Evolutionary conservation across 2,329 filamentous ascomycete species (phyloP).

Genomic region (Cryphonectria japonica): DNA sequence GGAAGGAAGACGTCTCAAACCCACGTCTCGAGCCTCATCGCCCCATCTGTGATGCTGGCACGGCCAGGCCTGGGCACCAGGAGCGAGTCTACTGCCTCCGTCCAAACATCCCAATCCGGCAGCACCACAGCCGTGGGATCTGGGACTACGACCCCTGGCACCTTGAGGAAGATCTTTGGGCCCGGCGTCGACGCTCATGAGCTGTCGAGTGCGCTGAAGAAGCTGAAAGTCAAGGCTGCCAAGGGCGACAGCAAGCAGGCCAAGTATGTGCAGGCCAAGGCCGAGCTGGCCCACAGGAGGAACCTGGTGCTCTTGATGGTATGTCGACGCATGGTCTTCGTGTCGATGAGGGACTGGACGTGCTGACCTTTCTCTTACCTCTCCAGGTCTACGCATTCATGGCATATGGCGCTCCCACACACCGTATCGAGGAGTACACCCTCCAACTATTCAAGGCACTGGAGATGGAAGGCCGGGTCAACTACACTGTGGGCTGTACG

Average conservation of each 20-base stretch:
- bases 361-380: background rate
- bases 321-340: background rate
- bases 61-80: constrained; percentile 27
- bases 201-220: constrained; percentile 22
- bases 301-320: constrained; percentile 28
- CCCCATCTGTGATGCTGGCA: constrained; percentile 23
- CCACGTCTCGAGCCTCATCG: constrained; percentile 21
- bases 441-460: constrained; percentile 27
- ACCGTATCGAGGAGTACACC: constrained; percentile 30
- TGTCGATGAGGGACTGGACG: too few species aligned
- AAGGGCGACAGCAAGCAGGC: constrained; percentile 22
- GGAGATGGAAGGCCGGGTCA: constrained; percentile 30
- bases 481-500: constrained; percentile 30
- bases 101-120: constrained; percentile 3
- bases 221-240: constrained; percentile 21
- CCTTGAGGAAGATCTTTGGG: constrained; percentile 22
- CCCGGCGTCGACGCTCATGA: constrained; percentile 27
- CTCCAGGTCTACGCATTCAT: constrained; percentile 29
- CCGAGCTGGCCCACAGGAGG: constrained; percentile 27
- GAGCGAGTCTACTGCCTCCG: constrained; percentile 7
- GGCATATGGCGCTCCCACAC: constrained; percentile 26
- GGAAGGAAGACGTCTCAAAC: constrained; percentile 13
- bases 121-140: constrained; percentile 9
- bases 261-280: constrained; percentile 27
- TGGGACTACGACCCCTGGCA: constrained; percentile 16